Conservation (phyloP, 164 flowering plant genomes). For the Litsea cubeba region DNA sequence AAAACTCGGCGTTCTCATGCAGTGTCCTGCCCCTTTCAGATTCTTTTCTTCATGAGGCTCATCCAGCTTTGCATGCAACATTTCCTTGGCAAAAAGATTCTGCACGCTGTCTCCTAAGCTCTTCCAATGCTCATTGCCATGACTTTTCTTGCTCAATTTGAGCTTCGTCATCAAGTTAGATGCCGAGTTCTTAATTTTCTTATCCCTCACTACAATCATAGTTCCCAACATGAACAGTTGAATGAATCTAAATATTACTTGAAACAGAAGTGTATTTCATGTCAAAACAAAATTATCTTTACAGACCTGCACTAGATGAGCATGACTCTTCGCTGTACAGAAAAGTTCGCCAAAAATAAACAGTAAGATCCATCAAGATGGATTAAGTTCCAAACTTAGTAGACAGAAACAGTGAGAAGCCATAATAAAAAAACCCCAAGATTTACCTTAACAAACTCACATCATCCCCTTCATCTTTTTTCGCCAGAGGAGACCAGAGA, state of each 20-base stretch:
- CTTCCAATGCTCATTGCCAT: conserved; percentile 7
- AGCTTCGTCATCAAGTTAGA: conserved; percentile 18
- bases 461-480: conserved; percentile 40
- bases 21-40: conserved; percentile 15
- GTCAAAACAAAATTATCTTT: conserved; percentile 4
- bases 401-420: neutral
- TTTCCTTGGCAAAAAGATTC: conserved; percentile 15
- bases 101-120: conserved; percentile 9
- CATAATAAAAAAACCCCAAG: conserved; percentile 2
- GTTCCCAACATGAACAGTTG: neutral
- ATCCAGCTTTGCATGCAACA: conserved; percentile 10
- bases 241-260: neutral
- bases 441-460: conserved; percentile 48
- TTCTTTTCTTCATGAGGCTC: conserved; percentile 8
- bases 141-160: conserved; percentile 20
- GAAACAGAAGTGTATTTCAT: neutral
- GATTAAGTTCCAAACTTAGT: neutral
- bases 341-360: conserved; percentile 10
- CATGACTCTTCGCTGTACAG: conserved; percentile 66
- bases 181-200: conserved; percentile 15
- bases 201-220: conserved; percentile 35
- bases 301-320: conserved; percentile 65
- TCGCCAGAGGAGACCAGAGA: conserved; percentile 25
- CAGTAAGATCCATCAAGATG: conserved; percentile 1
- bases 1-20: conserved; percentile 11